These are phyloP conservation scores for Clavulina sp. DNA, from an alignment of 768 basidiomycete species.

Conservation along the genomic window DNA sequence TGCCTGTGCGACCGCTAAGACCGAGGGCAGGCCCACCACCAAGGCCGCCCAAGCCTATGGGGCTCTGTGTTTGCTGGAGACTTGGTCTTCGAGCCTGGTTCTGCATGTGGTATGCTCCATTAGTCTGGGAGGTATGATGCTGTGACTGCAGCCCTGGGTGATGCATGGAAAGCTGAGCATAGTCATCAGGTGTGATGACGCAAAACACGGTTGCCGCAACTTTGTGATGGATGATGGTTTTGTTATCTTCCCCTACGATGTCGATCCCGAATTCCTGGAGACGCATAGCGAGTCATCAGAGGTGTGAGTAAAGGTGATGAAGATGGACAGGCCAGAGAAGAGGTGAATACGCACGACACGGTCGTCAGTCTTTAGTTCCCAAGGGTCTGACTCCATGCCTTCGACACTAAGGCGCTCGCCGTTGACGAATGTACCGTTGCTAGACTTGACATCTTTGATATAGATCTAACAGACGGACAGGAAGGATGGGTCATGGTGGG, in stretches of 20 bases:
- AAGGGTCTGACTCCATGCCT: constrained; percentile 79
- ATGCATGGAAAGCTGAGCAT: constrained; percentile 20
- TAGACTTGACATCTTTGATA: constrained; percentile 97
- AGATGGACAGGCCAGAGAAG: neutral
- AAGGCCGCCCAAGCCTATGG: constrained; percentile 32
- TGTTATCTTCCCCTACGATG: constrained; percentile 96
- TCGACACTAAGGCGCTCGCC: constrained; percentile 82
- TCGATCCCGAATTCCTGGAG: constrained; percentile 95
- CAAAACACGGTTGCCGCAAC: constrained; percentile 90
- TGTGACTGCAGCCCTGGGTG: constrained; percentile 29
- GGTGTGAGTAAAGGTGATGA: too few species aligned
- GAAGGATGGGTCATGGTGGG: neutral
- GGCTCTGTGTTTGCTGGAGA: constrained; percentile 31
- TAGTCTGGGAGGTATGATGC: constrained; percentile 47
- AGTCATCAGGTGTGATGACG: constrained; percentile 70
- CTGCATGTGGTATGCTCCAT: constrained; percentile 18
- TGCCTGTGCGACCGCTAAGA: constrained; percentile 25
- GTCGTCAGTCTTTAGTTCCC: constrained; percentile 87
- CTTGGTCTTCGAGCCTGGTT: constrained; percentile 31
- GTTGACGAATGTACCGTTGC: constrained; percentile 97
- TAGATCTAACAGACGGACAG: constrained; percentile 42
- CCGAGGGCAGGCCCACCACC: constrained; percentile 38
- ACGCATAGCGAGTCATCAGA: too few species aligned
- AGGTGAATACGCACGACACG: constrained; percentile 55
- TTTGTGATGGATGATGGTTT: constrained; percentile 95